A percentile compares a stretch with the other conserved stretches of the same genome.
These are phyloP conservation scores for Trypanosoma conorhini DNA, from an alignment of 208 protist species.

Conservation along the genomic window DNA sequence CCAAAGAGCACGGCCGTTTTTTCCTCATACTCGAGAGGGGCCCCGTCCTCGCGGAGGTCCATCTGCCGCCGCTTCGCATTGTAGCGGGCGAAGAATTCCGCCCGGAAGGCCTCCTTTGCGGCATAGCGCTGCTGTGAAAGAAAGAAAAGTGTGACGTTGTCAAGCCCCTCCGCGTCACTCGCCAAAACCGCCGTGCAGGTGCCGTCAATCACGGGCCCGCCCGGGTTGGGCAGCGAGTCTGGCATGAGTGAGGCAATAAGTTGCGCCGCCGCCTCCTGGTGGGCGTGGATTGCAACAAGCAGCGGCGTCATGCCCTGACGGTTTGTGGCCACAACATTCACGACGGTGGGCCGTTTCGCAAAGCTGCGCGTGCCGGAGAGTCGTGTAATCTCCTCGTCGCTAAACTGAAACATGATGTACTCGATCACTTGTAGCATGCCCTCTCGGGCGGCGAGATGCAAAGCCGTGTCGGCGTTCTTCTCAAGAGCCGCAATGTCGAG, in stretches of 20 bases:
- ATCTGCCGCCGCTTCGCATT: slow-evolving; percentile 26
- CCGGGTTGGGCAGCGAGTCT: slow-evolving; percentile 28
- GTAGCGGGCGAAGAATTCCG: slow-evolving; percentile 26
- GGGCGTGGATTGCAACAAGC: slow-evolving; percentile 64
- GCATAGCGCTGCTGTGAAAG: slow-evolving; percentile 41
- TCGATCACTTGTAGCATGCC: slow-evolving; percentile 66
- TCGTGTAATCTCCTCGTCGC: slow-evolving; percentile 62
- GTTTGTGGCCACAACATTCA: slow-evolving; percentile 47
- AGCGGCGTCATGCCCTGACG: slow-evolving; percentile 64
- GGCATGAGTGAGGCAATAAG: slow-evolving; percentile 47
- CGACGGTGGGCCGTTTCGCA: slow-evolving; percentile 28
- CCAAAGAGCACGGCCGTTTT: neutral
- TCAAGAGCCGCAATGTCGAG: slow-evolving; percentile 71
- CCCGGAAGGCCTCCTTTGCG: slow-evolving; percentile 21
- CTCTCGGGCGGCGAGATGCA: slow-evolving; percentile 57
- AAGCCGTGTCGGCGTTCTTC: slow-evolving; percentile 61
- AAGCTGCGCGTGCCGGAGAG: slow-evolving; percentile 23
- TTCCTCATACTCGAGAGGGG: neutral
- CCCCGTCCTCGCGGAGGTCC: slow-evolving; percentile 22
- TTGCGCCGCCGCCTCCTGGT: slow-evolving; percentile 52
- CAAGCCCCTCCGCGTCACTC: slow-evolving; percentile 48
- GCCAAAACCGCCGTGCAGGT: slow-evolving; percentile 65
- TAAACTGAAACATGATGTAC: slow-evolving; percentile 81
- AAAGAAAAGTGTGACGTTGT: slow-evolving; percentile 62
- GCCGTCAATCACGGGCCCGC: slow-evolving; percentile 63